Evolutionary conservation across 192 early-diverging fungal species (phyloP).

Genomic region (Kappamyces sp.): DNA sequence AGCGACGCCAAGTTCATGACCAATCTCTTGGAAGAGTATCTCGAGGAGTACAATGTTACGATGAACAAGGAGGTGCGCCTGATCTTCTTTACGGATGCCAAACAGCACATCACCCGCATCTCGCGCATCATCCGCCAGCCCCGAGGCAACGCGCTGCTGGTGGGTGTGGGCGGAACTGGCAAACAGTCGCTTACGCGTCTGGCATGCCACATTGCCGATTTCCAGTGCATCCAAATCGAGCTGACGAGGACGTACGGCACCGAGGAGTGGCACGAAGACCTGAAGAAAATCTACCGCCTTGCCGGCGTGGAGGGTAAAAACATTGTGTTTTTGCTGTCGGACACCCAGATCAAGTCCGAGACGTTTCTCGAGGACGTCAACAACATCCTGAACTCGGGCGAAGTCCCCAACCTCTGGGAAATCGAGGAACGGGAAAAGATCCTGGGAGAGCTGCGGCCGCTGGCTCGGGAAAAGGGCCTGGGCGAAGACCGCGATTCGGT

Average conservation of each 20-base stretch:
- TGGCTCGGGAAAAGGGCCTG: constrained; percentile 48
- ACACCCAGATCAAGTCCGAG: constrained; percentile 57
- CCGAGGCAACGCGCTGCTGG: constrained; percentile 51
- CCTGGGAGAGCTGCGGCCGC: constrained; percentile 43
- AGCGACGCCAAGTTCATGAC: constrained; percentile 57
- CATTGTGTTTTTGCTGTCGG: constrained; percentile 53
- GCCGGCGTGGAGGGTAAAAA: constrained; percentile 58
- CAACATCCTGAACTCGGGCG: constrained; percentile 54
- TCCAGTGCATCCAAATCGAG: constrained; percentile 52
- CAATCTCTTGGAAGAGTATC: constrained; percentile 50
- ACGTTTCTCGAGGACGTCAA: constrained; percentile 56
- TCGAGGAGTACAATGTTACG: constrained; percentile 62
- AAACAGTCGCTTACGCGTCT: constrained; percentile 54
- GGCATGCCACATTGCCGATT: constrained; percentile 57
- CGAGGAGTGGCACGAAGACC: constrained; percentile 52
- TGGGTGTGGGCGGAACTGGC: constrained; percentile 55
- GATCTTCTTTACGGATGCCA: constrained; percentile 58
- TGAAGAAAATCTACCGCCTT: constrained; percentile 47
- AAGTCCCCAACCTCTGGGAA: constrained; percentile 56
- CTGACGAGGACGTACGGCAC: constrained; percentile 51
- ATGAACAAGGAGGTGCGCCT: constrained; percentile 49
- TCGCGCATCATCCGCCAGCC: constrained; percentile 52
- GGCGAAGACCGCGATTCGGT: constrained; percentile 52
- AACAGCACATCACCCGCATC: constrained; percentile 53
- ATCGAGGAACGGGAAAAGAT: constrained; percentile 59